A percentile compares a stretch with the other conserved stretches of the same genome.
These are phyloP conservation scores for Shiraia bambusicola DNA, from an alignment of 2,329 filamentous ascomycete genomes.

Conservation along the genomic window DNA sequence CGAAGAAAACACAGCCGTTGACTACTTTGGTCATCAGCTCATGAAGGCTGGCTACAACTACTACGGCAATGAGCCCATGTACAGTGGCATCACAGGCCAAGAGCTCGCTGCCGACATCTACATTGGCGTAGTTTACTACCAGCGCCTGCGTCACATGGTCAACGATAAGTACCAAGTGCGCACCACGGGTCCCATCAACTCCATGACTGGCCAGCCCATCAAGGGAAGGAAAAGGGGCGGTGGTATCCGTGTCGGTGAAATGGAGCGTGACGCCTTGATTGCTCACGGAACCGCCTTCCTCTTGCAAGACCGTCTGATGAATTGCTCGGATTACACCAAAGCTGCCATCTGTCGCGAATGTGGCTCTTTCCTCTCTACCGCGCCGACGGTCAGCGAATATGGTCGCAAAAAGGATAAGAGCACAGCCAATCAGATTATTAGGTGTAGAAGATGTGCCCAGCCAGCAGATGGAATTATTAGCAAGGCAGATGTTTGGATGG, in stretches of 20 bases:
- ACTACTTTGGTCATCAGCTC: constrained; percentile 95
- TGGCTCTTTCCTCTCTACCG: constrained; percentile 86
- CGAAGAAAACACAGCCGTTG: constrained; percentile 85
- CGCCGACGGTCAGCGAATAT: constrained; percentile 65
- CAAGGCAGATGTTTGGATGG: constrained; percentile 81
- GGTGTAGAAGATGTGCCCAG: constrained; percentile 76
- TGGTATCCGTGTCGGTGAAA: constrained; percentile 98
- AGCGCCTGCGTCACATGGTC: constrained; percentile 97
- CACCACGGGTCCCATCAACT: constrained; percentile 89
- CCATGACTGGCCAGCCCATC: constrained; percentile 91
- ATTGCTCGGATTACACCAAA: constrained; percentile 91
- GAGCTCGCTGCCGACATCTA: constrained; percentile 95
- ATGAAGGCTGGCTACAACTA: constrained; percentile 96
- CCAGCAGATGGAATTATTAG: constrained; percentile 51
- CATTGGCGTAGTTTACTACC: constrained; percentile 96
- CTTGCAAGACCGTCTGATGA: constrained; percentile 91
- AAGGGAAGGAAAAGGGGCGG: constrained; percentile 95
- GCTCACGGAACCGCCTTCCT: constrained; percentile 95
- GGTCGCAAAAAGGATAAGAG: constrained; percentile 63
- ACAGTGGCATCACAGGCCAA: constrained; percentile 92
- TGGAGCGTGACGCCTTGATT: constrained; percentile 94
- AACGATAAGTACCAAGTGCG: constrained; percentile 99
- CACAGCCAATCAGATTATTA: constrained; percentile 67
- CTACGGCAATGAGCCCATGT: constrained; percentile 98
- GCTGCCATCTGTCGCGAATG: constrained; percentile 88